Evolutionary conservation across 2,329 filamentous ascomycete genomes (phyloP), one percentile per base, ranked within the genome.

Genomic region (Gnomoniopsis sp.): DNA sequence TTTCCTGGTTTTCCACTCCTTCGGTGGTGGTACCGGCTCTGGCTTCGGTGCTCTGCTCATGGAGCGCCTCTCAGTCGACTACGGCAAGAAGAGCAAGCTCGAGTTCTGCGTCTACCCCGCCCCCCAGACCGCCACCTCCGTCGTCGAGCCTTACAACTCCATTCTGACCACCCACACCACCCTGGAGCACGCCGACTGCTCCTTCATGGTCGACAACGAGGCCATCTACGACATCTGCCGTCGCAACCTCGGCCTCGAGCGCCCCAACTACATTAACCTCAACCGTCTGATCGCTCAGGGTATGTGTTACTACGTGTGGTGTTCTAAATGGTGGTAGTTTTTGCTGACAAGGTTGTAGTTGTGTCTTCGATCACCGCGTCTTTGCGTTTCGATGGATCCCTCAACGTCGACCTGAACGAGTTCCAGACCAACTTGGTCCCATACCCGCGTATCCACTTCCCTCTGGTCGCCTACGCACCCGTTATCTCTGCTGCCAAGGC

Each of bases 201-300:
- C 90, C 71, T 99, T 99, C 86, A 96, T 98, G 91, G 95, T 99
- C 68, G 95, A 99, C 83, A 99, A 99, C 80, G 95, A 99, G 84
- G 95, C 95, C 71, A 97, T 99, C 77, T 98, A 98, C 80, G 95
- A 98, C 76, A 98, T 99, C 76, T 99, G 95, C 88, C 90, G 93
- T 73, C 90, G 92, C 75, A 98, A 96, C 84, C 86, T 99, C 65
- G 93, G 91, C 67, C 93, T 99, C 67, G 93, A 96, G 86, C 91
- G 95, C 68, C 95, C 95, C 72, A 93, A 93, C 85, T 97, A 93
- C 77, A 93, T 96, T 85, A 97, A 99, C 85, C 84, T 99, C 68
- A 99, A 99, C 87, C 91, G 95, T 70, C 84, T 99, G 74, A 97
- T 99, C 73, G 95, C 95, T 68, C 95, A 99, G 84, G 89, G 89